A percentile compares a stretch with the other conserved stretches of the same genome.
phyloP scores from a whole-genome alignment of 768 basidiomycete species.

The Tephrocybe rancida region DNA sequence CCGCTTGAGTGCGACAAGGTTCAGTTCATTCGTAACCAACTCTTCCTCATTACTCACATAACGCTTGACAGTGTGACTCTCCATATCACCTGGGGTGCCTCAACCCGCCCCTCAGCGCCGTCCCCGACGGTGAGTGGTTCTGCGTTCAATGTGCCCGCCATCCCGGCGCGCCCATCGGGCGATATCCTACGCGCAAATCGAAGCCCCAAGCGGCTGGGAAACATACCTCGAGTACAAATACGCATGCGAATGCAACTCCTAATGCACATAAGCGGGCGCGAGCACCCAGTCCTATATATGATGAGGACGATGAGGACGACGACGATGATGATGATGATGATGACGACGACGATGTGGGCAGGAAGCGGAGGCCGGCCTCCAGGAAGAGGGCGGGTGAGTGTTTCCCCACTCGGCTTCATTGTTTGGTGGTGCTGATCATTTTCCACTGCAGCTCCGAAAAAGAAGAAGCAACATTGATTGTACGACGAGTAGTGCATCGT shows the following conservation, averaged over 20 bases:
- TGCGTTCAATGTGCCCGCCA: slow-evolving; percentile 72
- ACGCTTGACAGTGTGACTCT: slow-evolving; percentile 71
- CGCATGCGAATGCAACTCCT: neutral
- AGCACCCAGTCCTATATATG: slow-evolving; percentile 19
- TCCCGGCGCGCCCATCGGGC: slow-evolving; percentile 57
- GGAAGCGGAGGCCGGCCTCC: slow-evolving; percentile 47
- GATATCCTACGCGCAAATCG: slow-evolving; percentile 29
- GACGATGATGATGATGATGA: slow-evolving; percentile 15
- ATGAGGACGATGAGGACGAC: slow-evolving; percentile 22
- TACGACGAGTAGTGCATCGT: too few species aligned
- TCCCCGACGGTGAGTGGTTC: slow-evolving; percentile 94
- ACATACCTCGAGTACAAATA: neutral
- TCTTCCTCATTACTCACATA: neutral
- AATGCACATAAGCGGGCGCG: slow-evolving; percentile 20
- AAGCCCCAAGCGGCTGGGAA: slow-evolving; percentile 16
- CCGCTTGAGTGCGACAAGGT: slow-evolving; percentile 94
- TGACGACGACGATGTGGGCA: slow-evolving; percentile 22
- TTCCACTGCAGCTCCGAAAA: slow-evolving; percentile 17
- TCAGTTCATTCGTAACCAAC: slow-evolving; percentile 2
- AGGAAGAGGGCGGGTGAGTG: slow-evolving; percentile 38
- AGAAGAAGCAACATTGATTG: slow-evolving; percentile 19
- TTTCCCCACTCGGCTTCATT: neutral
- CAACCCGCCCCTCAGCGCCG: slow-evolving; percentile 67
- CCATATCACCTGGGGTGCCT: slow-evolving; percentile 88
- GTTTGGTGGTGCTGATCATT: neutral